Conservation (phyloP, 371 early-diverging fungal genomes). For the Aphelidium insulamus region DNA sequence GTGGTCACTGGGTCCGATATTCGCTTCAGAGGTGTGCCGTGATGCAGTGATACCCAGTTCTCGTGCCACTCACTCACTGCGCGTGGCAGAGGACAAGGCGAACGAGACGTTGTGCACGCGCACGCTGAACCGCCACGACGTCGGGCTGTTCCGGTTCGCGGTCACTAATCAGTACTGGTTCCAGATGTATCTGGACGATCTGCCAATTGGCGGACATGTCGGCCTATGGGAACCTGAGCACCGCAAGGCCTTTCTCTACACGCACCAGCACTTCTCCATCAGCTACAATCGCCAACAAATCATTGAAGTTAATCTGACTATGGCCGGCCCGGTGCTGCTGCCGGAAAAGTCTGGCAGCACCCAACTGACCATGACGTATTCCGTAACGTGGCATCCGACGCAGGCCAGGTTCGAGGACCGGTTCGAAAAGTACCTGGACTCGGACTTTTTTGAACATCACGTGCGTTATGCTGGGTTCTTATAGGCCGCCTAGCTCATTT, state of each 20-base stretch:
- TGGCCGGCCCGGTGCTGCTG: constrained; percentile 15
- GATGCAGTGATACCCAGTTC: constrained; percentile 7
- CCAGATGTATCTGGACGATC: constrained; percentile 45
- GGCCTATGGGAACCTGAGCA: constrained; percentile 10
- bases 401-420: constrained; percentile 29
- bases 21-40: constrained; percentile 28
- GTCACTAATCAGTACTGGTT: constrained; percentile 39
- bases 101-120: constrained; percentile 1
- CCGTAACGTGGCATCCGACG: constrained; percentile 36
- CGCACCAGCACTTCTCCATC: constrained; percentile 32
- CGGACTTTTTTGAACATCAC: constrained; percentile 55
- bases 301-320: constrained; percentile 19
- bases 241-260: constrained; percentile 18
- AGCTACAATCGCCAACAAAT: constrained; percentile 38
- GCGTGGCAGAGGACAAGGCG: not conserved
- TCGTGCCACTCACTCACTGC: constrained; percentile 2
- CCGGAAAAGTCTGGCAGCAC: constrained; percentile 6
- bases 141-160: constrained; percentile 34
- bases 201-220: constrained; percentile 24
- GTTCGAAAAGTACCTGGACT: constrained; percentile 41
- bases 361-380: constrained; percentile 42
- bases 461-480: constrained; percentile 5
- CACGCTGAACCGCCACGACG: constrained; percentile 14
- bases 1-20: constrained; percentile 49
- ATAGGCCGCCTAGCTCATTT: not conserved